Conservation (phyloP, 2,329 filamentous ascomycete species). For the Capronia americana region DNA sequence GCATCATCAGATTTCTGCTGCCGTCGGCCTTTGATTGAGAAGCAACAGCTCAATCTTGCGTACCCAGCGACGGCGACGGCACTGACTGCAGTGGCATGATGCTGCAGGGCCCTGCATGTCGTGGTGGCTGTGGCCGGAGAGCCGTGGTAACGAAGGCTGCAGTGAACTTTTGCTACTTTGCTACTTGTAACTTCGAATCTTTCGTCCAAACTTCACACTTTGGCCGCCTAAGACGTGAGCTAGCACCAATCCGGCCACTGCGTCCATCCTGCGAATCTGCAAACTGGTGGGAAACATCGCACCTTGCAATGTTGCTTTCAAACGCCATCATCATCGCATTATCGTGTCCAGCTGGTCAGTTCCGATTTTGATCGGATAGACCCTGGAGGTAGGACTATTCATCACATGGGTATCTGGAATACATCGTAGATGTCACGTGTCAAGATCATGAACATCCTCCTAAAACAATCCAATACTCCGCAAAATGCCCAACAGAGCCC, state of each 20-base stretch:
- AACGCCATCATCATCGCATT: slow-evolving; percentile 6
- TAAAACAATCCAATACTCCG: neutral
- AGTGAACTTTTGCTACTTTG: slow-evolving; percentile 8
- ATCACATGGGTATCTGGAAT: slow-evolving; percentile 9
- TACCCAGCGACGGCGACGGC: neutral
- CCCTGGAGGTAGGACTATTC: neutral
- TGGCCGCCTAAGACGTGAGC: neutral
- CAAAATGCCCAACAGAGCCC: neutral
- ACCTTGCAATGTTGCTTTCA: slow-evolving; percentile 4
- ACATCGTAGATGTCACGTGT: slow-evolving; percentile 3
- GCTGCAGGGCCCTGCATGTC: neutral
- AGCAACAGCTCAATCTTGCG: neutral
- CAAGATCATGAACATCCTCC: neutral
- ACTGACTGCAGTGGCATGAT: neutral
- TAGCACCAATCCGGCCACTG: neutral
- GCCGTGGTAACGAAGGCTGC: neutral
- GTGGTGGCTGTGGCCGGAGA: slow-evolving; percentile 1
- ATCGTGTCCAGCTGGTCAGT: neutral
- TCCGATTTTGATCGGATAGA: slow-evolving; percentile 1
- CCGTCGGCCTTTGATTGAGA: neutral
- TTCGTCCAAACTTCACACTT: neutral
- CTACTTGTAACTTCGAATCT: neutral
- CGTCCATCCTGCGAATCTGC: neutral
- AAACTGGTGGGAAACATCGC: neutral
- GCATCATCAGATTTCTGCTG: neutral